Evolutionary conservation across 208 protist genomes (phyloP).

Genomic region (Wallacemonas sp.): DNA sequence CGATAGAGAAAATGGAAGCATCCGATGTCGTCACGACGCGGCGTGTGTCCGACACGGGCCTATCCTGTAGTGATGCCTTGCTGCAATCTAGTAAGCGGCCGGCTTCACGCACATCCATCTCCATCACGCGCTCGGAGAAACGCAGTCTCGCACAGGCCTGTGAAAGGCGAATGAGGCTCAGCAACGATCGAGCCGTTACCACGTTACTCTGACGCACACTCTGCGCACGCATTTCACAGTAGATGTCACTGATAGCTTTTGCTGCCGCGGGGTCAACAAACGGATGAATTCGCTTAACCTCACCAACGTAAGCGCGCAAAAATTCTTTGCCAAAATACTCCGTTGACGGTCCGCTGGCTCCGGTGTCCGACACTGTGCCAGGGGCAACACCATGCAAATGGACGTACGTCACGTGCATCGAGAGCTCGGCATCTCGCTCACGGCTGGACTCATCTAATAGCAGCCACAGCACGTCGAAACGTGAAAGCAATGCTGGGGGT

Average conservation of each 20-base stretch:
- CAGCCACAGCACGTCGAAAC: conserved; percentile 97
- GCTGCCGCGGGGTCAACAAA: conserved; percentile 70
- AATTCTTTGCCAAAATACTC: conserved; percentile 86
- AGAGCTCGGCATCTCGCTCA: conserved; percentile 93
- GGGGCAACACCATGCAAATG: conserved; percentile 81
- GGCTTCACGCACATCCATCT: conserved; percentile 91
- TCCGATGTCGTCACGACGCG: conserved; percentile 72
- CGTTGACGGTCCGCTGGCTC: conserved; percentile 35
- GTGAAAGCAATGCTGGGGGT: conserved; percentile 96
- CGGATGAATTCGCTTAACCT: conserved; percentile 83
- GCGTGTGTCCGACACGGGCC: conserved; percentile 39
- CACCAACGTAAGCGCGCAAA: conserved; percentile 84
- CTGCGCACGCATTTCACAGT: conserved; percentile 90
- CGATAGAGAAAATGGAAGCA: conserved; percentile 76
- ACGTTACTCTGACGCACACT: conserved; percentile 77
- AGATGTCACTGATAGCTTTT: conserved; percentile 83
- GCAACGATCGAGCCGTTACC: conserved; percentile 80
- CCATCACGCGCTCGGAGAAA: conserved; percentile 77
- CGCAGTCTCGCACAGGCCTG: conserved; percentile 91
- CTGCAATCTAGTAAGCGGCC: conserved; percentile 84
- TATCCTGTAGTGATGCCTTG: conserved; percentile 81
- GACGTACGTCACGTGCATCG: conserved; percentile 93
- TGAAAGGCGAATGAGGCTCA: conserved; percentile 96
- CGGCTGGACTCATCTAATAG: conserved; percentile 88
- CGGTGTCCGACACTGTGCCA: conserved; percentile 50